phyloP scores from a whole-genome alignment of 2,329 filamentous ascomycete genomes.

The Leptographium flavum region DNA sequence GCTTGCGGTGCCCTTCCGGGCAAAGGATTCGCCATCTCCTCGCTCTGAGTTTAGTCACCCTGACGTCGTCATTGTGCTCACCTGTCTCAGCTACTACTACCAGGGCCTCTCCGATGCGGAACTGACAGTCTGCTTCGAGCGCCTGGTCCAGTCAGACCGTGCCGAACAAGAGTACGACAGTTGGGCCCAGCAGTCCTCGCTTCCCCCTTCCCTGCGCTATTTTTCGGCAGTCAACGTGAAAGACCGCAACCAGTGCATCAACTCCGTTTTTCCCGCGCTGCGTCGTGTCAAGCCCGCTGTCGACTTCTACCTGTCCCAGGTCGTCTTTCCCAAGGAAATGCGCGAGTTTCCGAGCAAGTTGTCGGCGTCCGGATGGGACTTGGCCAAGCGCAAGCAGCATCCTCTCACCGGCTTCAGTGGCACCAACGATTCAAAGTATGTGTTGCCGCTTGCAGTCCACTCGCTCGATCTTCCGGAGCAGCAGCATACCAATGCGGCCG shows the following conservation, averaged over 20 bases:
- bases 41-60: constrained; percentile 49
- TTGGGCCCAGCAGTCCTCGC: constrained; percentile 27
- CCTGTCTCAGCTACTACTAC: constrained; percentile 41
- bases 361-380: constrained; percentile 53
- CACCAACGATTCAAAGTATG: constrained; percentile 47
- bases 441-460: constrained; percentile 40
- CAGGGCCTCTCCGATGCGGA: constrained; percentile 36
- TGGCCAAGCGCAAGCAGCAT: constrained; percentile 31
- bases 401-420: constrained; percentile 55
- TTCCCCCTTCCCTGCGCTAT: constrained; percentile 23
- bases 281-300: constrained; percentile 36
- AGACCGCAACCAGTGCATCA: constrained; percentile 32
- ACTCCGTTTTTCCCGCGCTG: constrained; percentile 37
- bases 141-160: constrained; percentile 37
- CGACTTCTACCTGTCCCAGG: constrained; percentile 45
- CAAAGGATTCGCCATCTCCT: constrained; percentile 41
- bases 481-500: constrained; percentile 52
- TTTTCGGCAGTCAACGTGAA: constrained; percentile 42
- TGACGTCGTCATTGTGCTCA: constrained; percentile 41
- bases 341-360: constrained; percentile 51
- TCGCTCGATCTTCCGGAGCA: constrained; percentile 41
- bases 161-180: constrained; percentile 32
- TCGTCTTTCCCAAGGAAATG: constrained; percentile 48
- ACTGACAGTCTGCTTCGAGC: constrained; percentile 29
- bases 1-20: constrained; percentile 44